Base-by-base conservation (phyloP, 1,139 yeast species). In the Hyphopichia khmerensis region DNA sequence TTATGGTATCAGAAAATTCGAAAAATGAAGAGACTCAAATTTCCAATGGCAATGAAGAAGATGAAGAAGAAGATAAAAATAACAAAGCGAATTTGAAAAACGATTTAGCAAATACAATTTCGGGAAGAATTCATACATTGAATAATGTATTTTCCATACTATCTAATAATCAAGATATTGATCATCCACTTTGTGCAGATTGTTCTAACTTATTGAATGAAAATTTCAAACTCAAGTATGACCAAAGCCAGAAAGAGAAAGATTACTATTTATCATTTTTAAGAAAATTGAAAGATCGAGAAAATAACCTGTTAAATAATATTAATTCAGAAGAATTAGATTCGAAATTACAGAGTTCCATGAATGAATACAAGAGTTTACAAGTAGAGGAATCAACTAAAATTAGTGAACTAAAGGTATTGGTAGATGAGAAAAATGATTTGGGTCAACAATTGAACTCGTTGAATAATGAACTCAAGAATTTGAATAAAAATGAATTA, bases 111-210 rank as follows among this genome's bases (percentile, higher is more conserved):
- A 35, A 47, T 37, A 48, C 57, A 49, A 67, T 56, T 26, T 67
- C 62, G 62, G 78, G 14, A 17, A 44, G 67, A 26, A 61, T 88
- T 27, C 82, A 82, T 16, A 77, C 77, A n/a, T 71, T 90, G 8
- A 82, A 80, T 52, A 84, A 82, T 49, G 75, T 87, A 1, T 72
- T 72, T 80, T 50, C 83, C 79, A 23, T 82, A 5, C 56, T 73
- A 13, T 71, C 77, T 14, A 56, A 82, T 9, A 84, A 84, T 48
- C 84, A 85, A 41, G 90, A 84, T 46, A 75, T 91, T n/a, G 95
- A 88, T 48, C 77, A 87, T 55, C 99, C 99, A 0, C 79, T 95
- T 14, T 91, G 98, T 52, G 73, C 75, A 29, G 98, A 91, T 40
- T 93, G 99, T 60, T 87, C 95, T 3, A 80, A 75, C 36, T 59